These are phyloP conservation scores for Ophiostoma perfectum DNA, from an alignment of 2,329 filamentous ascomycete species.

Conservation along the genomic window DNA sequence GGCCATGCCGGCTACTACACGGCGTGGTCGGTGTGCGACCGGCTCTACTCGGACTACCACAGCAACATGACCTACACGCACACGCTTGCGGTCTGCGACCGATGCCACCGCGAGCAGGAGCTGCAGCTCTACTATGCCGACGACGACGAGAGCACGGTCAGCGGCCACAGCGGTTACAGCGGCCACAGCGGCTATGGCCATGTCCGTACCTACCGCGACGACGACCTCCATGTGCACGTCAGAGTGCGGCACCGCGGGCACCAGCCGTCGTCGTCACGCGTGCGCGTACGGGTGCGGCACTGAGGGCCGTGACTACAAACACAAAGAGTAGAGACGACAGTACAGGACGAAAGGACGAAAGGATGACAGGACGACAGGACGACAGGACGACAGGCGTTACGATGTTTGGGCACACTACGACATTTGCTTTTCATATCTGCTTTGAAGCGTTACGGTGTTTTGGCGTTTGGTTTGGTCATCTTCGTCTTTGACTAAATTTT, in stretches of 20 bases:
- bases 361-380: too few species aligned
- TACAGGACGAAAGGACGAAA: too few species aligned
- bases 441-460: too few species aligned
- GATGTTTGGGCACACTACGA: too few species aligned
- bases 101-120: background rate
- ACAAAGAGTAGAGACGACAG: too few species aligned
- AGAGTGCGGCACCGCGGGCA: background rate
- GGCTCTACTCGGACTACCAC: background rate
- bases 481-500: too few species aligned
- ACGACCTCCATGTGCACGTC: background rate
- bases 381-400: too few species aligned
- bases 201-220: background rate
- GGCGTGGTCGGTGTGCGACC: background rate
- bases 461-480: too few species aligned
- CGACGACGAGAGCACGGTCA: background rate
- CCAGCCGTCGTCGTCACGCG: background rate
- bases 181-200: background rate
- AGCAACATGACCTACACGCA: background rate
- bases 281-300: background rate
- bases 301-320: too few species aligned
- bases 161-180: background rate
- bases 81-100: background rate
- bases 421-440: too few species aligned
- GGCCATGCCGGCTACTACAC: conserved; percentile 12
- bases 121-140: background rate